A percentile compares a stretch with the other conserved stretches of the same genome.
Evolutionary conservation across 2,329 filamentous ascomycete species (phyloP).

Genomic region (Aspergillus pseudoviridinutans): DNA sequence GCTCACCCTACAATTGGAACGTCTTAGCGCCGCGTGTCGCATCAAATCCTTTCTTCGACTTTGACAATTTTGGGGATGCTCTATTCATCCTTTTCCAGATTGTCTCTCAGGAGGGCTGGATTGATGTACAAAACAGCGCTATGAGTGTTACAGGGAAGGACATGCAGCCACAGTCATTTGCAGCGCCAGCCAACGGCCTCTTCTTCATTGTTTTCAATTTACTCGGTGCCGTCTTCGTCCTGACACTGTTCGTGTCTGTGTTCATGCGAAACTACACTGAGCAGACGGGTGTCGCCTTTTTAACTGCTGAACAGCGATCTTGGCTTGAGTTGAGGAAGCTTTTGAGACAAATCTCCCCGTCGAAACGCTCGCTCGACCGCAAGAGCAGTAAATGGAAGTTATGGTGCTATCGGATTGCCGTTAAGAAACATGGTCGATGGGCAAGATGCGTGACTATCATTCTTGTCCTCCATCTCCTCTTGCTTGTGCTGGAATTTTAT

Average conservation of each 20-base stretch:
- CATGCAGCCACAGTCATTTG: conserved; percentile 65
- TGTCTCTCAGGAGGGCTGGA: conserved; percentile 97
- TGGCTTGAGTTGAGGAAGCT: conserved; percentile 95
- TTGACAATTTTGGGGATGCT: conserved; percentile 90
- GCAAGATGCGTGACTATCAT: conserved; percentile 75
- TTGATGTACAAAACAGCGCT: conserved; percentile 80
- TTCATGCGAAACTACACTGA: conserved; percentile 99
- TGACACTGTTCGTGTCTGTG: conserved; percentile 96
- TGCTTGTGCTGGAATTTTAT: conserved; percentile 83
- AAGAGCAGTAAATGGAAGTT: conserved; percentile 74
- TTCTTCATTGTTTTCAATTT: conserved; percentile 98
- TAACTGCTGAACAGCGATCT: conserved; percentile 92
- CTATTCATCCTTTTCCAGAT: conserved; percentile 98
- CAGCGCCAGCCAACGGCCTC: conserved; percentile 77
- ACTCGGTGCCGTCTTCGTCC: conserved; percentile 89
- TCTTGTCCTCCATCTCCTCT: conserved; percentile 74
- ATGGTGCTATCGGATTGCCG: conserved; percentile 92
- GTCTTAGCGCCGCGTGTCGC: conserved; percentile 79
- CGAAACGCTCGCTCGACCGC: conserved; percentile 81
- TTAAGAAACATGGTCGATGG: conserved; percentile 92
- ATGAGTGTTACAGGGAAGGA: conserved; percentile 76
- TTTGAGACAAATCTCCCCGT: conserved; percentile 86
- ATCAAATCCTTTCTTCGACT: conserved; percentile 79
- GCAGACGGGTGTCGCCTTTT: conserved; percentile 91
- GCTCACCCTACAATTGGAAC: conserved; percentile 75